phyloP scores from a whole-genome alignment of 2,329 filamentous ascomycete genomes.

The Colletotrichum salicis region DNA sequence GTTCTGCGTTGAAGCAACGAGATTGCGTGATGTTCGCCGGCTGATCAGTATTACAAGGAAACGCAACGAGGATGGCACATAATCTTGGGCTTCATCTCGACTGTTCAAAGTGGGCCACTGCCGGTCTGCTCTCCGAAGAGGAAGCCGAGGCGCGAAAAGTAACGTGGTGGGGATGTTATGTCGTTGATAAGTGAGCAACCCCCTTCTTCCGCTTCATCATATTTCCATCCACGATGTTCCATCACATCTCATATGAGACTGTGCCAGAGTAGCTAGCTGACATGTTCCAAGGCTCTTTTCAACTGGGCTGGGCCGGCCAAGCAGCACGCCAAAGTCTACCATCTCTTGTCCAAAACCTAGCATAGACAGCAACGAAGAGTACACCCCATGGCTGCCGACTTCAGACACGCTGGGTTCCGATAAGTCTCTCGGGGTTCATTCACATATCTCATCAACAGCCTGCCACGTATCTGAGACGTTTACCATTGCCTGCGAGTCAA shows the following conservation, averaged over 20 bases:
- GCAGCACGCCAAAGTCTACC: constrained; percentile 31
- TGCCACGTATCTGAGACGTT: constrained; percentile 36
- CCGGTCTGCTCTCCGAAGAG: constrained; percentile 26
- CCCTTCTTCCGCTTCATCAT: not conserved
- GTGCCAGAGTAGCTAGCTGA: not conserved
- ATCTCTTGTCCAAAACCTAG: constrained; percentile 38
- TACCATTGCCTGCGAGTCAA: constrained; percentile 36
- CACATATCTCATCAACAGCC: constrained; percentile 32
- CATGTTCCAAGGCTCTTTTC: constrained; percentile 34
- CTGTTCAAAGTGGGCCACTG: constrained; percentile 30
- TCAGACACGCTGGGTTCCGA: not conserved
- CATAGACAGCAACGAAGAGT: constrained; percentile 32
- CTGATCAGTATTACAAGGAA: constrained; percentile 26
- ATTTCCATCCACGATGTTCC: not conserved
- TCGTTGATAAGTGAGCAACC: constrained; percentile 38
- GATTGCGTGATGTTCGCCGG: not conserved
- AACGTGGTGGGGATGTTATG: constrained; percentile 40
- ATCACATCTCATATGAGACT: not conserved
- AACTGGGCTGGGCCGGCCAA: constrained; percentile 36
- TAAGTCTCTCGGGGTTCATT: constrained; percentile 21
- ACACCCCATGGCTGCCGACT: constrained; percentile 34
- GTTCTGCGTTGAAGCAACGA: not conserved
- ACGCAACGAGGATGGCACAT: constrained; percentile 40
- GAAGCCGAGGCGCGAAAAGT: constrained; percentile 39
- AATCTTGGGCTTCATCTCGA: constrained; percentile 41